Base-by-base conservation (phyloP, 2,329 filamentous ascomycete genomes). In the Verticillium nonalfalfae region DNA sequence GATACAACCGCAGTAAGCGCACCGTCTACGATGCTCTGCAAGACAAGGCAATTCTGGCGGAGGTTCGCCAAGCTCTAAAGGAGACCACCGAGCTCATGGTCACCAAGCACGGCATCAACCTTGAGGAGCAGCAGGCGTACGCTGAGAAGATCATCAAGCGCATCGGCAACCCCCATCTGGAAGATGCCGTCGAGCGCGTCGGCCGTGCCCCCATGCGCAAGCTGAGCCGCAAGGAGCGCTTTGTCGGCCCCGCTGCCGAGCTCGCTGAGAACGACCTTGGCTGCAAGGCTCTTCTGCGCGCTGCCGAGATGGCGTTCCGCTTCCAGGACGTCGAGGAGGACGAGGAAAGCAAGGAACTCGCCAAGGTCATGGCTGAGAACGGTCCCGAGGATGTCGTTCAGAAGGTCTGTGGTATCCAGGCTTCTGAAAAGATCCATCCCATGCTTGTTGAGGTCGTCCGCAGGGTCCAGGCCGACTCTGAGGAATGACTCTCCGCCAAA, bases 321-420 rank as follows among this genome's bases (percentile, higher is more conserved):
- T 99, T 98, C 88, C 93, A 97, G 80, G 91, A 97, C 69, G 90
- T 97, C 61, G 86, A 93, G 68, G 93, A 88, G 13, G 95, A 99
- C 66, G 91, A 96, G 0, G 95, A 98, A 84, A 96, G 90, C 66
- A 81, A 79, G 67, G 88, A 96, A 77, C 84, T 99, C 11, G 91
- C 91, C 70, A 87, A 90, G 80, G 92, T 96, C 72, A 89, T 99
- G 79, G 86, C 90, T 64, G 83, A 88, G 65, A 84, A 89, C 71
- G 81, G 81, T 2, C 81, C 94, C 14, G 87, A 90, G 68, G 88
- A 90, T 1, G 90, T 94, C 9, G 91, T 94, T 56, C 79, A 81
- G 73, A 85, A 94, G 76, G 85, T 99, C 65, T 96, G 91, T 68
- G 93, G 93, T 50, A 82, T 99, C 61, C 86, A 92, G 69, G 78